Evolutionary conservation across 257 asterid genomes (phyloP), one percentile per base, ranked within the genome.

Genomic region (Solanum sejunctum): DNA sequence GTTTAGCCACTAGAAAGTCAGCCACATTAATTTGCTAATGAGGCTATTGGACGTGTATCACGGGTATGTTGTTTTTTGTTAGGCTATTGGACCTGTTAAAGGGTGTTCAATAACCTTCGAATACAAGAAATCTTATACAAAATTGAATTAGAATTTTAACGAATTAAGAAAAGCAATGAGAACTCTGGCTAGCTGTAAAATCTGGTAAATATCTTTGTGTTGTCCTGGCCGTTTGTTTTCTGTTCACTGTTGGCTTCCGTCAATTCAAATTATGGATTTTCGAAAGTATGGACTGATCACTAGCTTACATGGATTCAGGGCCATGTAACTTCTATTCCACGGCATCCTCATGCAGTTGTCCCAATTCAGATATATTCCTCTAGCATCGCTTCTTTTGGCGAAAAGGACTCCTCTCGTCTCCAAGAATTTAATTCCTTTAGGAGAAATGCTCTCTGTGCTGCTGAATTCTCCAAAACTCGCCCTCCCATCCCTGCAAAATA

Each of bases 321-420:
- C 66, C 86, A 77, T 84, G 90, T 96, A 83, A 90, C 89, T 84
- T 92, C 95, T 85, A 86, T 90, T 63, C 98, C 98, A 8, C 89
- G 89, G 88, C 92, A 88, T 88, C 73, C 92, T 39, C 91, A 84
- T 81, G 92, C 95, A 69, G 88, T 91, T 66, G 90, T 94, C 71
- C 98, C 98, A 36, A 91, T 96, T 89, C 92, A 92, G 84, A 88
- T 95, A 82, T 86, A 84, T 49, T 91, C 94, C 86, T 90, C 85
- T 88, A 89, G 89, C 85, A 85, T 77, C 60, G 85, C 79, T 80
- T 85, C 85, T 58, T 84, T 63, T 82, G 87, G 84, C 66, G 91
- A 89, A 57, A 87, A 79, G 66, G 67, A 80, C 75, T 54, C 82
- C 39, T 88, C 88, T 57, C 79, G 87, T 83, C 85, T 88, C 58